Percentiles rank a stretch among this genome's conserved stretches.
These are phyloP conservation scores for Geosmithia morbida DNA, from an alignment of 2,329 filamentous ascomycete genomes.

Conservation along the genomic window DNA sequence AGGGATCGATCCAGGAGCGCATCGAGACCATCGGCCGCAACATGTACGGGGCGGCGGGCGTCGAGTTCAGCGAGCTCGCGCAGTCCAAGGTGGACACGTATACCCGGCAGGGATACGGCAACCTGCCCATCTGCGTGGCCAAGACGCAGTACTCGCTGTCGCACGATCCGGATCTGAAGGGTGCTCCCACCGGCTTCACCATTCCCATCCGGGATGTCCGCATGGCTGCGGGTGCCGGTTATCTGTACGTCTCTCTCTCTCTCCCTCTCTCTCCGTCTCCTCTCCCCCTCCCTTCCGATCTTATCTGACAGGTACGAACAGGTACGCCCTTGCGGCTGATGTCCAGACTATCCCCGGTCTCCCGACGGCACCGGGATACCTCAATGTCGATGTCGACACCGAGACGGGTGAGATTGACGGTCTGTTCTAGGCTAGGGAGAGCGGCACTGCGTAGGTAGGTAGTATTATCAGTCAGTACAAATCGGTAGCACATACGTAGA, in stretches of 20 bases:
- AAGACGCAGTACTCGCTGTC: constrained; percentile 98
- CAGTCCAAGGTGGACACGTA: constrained; percentile 96
- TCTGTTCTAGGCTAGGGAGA: constrained; percentile 57
- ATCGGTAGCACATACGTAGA: no score
- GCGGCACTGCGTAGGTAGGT: no score
- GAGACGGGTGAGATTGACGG: constrained; percentile 81
- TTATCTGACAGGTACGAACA: constrained; percentile 13
- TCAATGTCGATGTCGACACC: constrained; percentile 77
- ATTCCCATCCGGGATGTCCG: constrained; percentile 89
- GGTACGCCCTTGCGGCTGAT: constrained; percentile 86
- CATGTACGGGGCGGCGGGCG: constrained; percentile 85
- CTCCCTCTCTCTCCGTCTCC: background rate
- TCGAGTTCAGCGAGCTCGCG: constrained; percentile 87
- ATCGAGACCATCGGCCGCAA: constrained; percentile 81
- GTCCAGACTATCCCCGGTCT: constrained; percentile 97
- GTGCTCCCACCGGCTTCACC: constrained; percentile 85
- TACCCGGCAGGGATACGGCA: constrained; percentile 78
- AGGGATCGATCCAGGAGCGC: constrained; percentile 70
- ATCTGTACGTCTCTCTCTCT: constrained; percentile 45
- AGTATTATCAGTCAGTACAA: no score
- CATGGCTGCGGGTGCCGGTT: constrained; percentile 87
- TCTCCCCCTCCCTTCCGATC: background rate
- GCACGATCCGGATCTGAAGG: constrained; percentile 87
- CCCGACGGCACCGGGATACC: constrained; percentile 85
- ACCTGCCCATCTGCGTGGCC: constrained; percentile 89